Percentiles rank a stretch among this genome's conserved stretches.
phyloP scores from a whole-genome alignment of 768 basidiomycete genomes.

The Amanita fuliginea region DNA sequence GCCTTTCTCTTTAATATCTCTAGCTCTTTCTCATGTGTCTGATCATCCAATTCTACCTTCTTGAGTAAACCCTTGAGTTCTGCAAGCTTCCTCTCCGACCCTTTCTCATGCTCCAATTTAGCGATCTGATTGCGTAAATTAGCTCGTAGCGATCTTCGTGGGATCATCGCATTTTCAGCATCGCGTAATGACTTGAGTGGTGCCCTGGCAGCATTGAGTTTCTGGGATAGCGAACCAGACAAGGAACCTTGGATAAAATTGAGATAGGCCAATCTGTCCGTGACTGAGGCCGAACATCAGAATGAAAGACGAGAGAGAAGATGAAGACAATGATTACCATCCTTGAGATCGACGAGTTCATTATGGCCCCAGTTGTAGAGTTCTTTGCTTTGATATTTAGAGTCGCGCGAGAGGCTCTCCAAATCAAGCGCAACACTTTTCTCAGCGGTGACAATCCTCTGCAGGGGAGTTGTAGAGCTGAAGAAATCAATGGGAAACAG shows the following conservation, averaged over 20 bases:
- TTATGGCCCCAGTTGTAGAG: constrained; percentile 76
- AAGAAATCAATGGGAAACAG: constrained; percentile 6
- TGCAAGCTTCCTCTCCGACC: constrained; percentile 52
- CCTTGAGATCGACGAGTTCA: constrained; percentile 63
- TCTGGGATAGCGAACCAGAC: constrained; percentile 44
- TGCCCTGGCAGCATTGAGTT: constrained; percentile 51
- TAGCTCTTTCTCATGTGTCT: constrained; percentile 56
- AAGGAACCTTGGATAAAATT: constrained; percentile 71
- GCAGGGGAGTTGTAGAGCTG: constrained; percentile 52
- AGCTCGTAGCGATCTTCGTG: constrained; percentile 51
- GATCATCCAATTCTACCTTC: constrained; percentile 54
- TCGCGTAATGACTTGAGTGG: constrained; percentile 65
- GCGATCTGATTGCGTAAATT: constrained; percentile 49
- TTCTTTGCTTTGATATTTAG: constrained; percentile 72
- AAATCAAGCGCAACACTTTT: constrained; percentile 73
- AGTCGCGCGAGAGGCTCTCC: constrained; percentile 53
- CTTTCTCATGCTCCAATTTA: constrained; percentile 55
- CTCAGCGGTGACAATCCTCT: constrained; percentile 69
- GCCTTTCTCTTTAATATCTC: constrained; percentile 68
- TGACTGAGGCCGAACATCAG: constrained; percentile 31
- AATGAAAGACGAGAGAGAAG: constrained; percentile 6
- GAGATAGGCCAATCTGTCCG: constrained; percentile 73
- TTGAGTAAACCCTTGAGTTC: constrained; percentile 65
- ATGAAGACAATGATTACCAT: constrained; percentile 34
- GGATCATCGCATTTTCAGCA: constrained; percentile 50